Evolutionary conservation across 2,329 filamentous ascomycete species (phyloP).

Genomic region (Teratosphaeriaceae sp.): DNA sequence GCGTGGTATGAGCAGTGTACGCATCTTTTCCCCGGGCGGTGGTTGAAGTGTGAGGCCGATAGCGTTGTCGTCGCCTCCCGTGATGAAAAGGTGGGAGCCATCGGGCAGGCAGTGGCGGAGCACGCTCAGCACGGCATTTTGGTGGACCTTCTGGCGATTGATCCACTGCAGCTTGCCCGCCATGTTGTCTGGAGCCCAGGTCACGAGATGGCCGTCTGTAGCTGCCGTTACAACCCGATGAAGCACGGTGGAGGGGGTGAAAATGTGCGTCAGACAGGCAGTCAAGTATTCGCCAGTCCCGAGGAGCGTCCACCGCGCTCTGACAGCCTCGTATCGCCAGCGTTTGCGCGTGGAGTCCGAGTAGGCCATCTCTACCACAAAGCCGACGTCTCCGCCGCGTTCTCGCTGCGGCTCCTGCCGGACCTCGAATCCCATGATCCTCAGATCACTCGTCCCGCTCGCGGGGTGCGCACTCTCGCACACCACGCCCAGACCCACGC

Average conservation of each 20-base stretch:
- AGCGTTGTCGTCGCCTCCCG: conserved; percentile 85
- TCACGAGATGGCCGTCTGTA: conserved; percentile 70
- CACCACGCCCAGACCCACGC: conserved; percentile 46
- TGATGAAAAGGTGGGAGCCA: conserved; percentile 51
- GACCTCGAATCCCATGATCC: conserved; percentile 64
- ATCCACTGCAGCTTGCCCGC: conserved; percentile 15
- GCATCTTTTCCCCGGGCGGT: conserved; percentile 3
- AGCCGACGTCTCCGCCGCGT: conserved; percentile 29
- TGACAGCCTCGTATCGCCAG: conserved; percentile 17
- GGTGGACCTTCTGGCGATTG: conserved; percentile 54
- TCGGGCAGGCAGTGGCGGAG: conserved; percentile 27
- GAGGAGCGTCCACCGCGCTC: conserved; percentile 29
- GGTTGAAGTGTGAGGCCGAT: conserved; percentile 55
- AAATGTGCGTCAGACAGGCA: conserved; percentile 63
- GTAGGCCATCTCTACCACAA: conserved; percentile 64
- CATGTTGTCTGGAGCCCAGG: conserved; percentile 24
- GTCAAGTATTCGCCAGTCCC: conserved; percentile 39
- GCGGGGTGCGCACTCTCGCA: conserved; percentile 47
- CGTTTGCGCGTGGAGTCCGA: conserved; percentile 76
- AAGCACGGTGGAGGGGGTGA: conserved; percentile 27
- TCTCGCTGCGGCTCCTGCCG: conserved; percentile 29
- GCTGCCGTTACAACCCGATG: conserved; percentile 37
- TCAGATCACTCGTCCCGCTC: conserved; percentile 56
- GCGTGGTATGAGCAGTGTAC: conserved; percentile 41
- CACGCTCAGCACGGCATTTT: conserved; percentile 67